These are phyloP conservation scores for Apiospora koreana DNA, from an alignment of 2,329 filamentous ascomycete species.

Conservation along the genomic window DNA sequence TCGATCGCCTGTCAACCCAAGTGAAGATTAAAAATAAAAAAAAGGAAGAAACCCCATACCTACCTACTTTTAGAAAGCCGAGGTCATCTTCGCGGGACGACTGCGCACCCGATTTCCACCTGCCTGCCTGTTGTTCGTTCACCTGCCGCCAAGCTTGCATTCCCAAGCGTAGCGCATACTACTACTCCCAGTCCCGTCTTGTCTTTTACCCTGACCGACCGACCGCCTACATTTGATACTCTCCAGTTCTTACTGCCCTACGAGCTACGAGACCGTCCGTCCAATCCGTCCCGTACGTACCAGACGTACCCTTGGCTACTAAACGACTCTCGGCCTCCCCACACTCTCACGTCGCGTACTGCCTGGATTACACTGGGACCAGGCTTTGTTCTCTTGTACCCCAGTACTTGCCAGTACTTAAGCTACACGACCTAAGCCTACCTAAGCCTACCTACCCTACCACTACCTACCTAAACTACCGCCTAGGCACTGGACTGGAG, in stretches of 20 bases:
- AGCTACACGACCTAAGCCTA: constrained; percentile 3
- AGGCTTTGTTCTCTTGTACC: background rate
- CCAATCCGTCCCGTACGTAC: background rate
- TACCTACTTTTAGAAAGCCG: background rate
- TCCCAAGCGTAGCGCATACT: background rate
- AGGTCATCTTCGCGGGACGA: background rate
- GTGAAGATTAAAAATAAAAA: background rate
- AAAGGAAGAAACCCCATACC: background rate
- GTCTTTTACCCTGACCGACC: background rate
- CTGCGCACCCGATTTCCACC: background rate
- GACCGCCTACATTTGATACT: background rate
- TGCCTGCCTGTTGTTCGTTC: background rate
- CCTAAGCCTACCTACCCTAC: no score
- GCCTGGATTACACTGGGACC: constrained; percentile 7
- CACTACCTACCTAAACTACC: constrained; percentile 9
- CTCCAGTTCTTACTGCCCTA: background rate
- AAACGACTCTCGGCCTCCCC: constrained; percentile 9
- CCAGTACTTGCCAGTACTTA: constrained; percentile 3
- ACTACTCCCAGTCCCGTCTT: background rate
- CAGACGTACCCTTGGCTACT: background rate
- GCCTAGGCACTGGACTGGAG: background rate
- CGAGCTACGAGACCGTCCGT: no score
- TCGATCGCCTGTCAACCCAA: background rate
- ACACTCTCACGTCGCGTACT: background rate
- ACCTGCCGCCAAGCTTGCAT: constrained; percentile 1